Evolutionary conservation across 1,139 yeast species (phyloP).

Genomic region (Zygoascus sp.): DNA sequence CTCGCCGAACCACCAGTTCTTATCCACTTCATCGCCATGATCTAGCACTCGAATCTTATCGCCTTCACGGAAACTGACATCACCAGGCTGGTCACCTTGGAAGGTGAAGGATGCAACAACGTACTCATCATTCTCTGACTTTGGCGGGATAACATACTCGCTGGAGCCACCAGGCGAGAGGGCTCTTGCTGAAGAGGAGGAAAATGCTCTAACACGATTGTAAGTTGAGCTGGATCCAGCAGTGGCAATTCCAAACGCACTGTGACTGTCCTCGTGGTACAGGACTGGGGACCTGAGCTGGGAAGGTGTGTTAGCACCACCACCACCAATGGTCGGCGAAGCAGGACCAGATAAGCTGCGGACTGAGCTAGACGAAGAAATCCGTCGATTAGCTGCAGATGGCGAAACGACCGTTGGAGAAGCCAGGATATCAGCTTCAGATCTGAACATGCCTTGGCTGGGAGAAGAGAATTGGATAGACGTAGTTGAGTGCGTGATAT

Average conservation of each 20-base stretch:
- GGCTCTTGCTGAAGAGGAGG: conserved; percentile 27
- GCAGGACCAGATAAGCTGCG: conserved; percentile 11
- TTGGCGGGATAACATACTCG: conserved; percentile 18
- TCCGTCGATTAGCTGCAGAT: conserved; percentile 2
- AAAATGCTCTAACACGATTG: conserved; percentile 27
- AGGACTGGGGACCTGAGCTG: conserved; percentile 2
- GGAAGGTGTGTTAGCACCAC: background rate
- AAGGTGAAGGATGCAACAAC: conserved; percentile 37
- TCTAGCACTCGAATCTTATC: conserved; percentile 46
- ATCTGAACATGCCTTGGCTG: conserved; percentile 28
- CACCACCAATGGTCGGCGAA: background rate
- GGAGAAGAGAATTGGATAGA: conserved; percentile 26
- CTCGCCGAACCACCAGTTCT: conserved; percentile 62
- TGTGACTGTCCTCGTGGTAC: background rate
- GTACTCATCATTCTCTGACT: conserved; percentile 26
- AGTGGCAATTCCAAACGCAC: background rate
- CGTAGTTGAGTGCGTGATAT: conserved; percentile 19
- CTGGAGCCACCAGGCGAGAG: conserved; percentile 20
- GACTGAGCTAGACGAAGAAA: background rate
- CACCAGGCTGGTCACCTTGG: conserved; percentile 42
- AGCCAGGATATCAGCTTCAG: conserved; percentile 26
- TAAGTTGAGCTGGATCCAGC: conserved; percentile 2
- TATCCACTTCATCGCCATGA: conserved; percentile 36
- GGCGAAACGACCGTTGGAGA: conserved; percentile 9
- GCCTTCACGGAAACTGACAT: conserved; percentile 47